A percentile compares a stretch with the other conserved stretches of the same genome.
Conservation (phyloP, 2,329 filamentous ascomycete species). For the Colletotrichum australisinense region DNA sequence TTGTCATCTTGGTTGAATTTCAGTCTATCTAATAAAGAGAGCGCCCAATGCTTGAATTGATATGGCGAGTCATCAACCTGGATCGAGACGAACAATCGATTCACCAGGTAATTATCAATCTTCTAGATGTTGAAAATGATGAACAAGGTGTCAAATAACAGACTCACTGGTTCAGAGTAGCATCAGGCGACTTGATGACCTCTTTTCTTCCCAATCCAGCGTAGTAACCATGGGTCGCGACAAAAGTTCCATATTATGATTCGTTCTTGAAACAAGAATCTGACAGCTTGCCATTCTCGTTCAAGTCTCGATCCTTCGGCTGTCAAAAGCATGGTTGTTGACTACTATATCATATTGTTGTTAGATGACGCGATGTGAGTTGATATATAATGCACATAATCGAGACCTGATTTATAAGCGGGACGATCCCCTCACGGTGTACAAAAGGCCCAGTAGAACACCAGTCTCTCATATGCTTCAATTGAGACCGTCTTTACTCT, state of each 20-base stretch:
- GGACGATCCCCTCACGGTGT: not conserved
- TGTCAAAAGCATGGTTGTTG: not conserved
- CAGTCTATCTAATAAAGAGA: no score
- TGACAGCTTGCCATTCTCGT: not conserved
- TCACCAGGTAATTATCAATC: no score
- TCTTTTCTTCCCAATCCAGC: not conserved
- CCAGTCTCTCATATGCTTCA: no score
- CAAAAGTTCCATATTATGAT: not conserved
- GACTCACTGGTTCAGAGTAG: not conserved
- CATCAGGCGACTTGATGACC: not conserved
- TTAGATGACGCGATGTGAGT: not conserved
- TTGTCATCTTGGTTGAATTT: no score
- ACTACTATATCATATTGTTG: not conserved
- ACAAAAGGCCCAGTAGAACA: not conserved
- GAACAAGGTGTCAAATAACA: no score
- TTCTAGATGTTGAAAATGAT: no score
- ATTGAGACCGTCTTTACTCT: no score
- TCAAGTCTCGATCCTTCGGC: not conserved
- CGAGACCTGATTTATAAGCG: not conserved
- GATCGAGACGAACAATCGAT: no score
- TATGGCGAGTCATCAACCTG: no score
- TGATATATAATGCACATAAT: not conserved
- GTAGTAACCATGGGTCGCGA: not conserved
- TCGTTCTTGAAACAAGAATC: not conserved
- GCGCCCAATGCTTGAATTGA: no score